Percentiles rank a stretch among this genome's conserved stretches.
Evolutionary conservation across 1,284 basidiomycete species (phyloP).

Genomic region (Cutaneotrichosporon cavernicola): DNA sequence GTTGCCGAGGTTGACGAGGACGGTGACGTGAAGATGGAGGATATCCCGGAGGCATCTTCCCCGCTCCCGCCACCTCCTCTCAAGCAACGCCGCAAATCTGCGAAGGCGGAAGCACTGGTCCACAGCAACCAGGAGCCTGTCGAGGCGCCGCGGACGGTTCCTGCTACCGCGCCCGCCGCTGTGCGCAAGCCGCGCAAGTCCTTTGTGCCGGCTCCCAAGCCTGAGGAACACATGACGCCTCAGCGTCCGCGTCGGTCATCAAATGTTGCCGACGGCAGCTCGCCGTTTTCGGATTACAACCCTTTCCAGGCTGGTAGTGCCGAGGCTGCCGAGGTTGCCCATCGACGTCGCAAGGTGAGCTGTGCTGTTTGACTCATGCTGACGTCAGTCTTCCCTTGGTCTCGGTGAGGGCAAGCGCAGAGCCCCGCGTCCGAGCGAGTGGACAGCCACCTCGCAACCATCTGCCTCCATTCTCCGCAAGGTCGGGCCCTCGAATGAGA

Average conservation of each 20-base stretch:
- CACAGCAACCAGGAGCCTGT: slow-evolving; percentile 5
- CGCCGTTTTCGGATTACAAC: slow-evolving; percentile 57
- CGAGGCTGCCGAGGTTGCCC: slow-evolving; percentile 48
- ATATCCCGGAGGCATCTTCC: slow-evolving; percentile 3
- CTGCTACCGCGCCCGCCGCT: slow-evolving; percentile 4
- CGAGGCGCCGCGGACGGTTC: not conserved
- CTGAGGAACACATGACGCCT: slow-evolving; percentile 57
- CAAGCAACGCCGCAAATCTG: slow-evolving; percentile 1
- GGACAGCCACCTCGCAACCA: slow-evolving; percentile 24
- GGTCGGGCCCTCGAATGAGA: slow-evolving; percentile 40
- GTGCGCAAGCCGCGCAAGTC: slow-evolving; percentile 17
- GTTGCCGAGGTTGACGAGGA: not conserved
- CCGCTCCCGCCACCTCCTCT: slow-evolving; percentile 1
- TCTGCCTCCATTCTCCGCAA: slow-evolving; percentile 33
- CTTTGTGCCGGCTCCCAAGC: slow-evolving; percentile 51
- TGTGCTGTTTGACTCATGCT: not conserved
- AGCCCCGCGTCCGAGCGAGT: slow-evolving; percentile 22
- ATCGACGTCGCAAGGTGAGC: slow-evolving; percentile 48
- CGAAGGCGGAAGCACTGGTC: not conserved
- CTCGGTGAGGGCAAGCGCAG: slow-evolving; percentile 22
- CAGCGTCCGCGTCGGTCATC: slow-evolving; percentile 25
- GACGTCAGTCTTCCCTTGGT: slow-evolving; percentile 27
- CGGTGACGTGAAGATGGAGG: not conserved
- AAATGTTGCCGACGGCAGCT: slow-evolving; percentile 33
- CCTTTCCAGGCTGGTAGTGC: slow-evolving; percentile 58